Evolutionary conservation across 2,329 filamentous ascomycete genomes (phyloP), one percentile per base, ranked within the genome.

Genomic region (Hymenoscyphus fructigenus): DNA sequence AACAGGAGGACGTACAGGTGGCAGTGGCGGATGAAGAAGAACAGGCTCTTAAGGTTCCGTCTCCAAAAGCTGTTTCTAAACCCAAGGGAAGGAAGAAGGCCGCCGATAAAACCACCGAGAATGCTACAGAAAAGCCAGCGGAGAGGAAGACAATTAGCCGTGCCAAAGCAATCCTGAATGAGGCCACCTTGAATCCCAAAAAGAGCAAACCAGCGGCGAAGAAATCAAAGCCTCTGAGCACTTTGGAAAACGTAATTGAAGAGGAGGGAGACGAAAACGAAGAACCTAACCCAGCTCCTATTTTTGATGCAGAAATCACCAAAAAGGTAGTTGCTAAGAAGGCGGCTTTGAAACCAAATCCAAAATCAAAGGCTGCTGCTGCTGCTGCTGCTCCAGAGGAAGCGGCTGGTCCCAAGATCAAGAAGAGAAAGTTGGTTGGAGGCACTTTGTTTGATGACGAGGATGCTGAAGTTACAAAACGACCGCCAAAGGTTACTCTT

Each of bases 351-450:
- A 70, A 69, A 57, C 53, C 63, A 2, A 73, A 72, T 56, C n/a
- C 63, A 14, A 63, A 68, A 57, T 14, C 57, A 10, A 70, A 69
- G 50, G 55, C 36, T 15, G 29, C 36, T 15, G 23, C 53, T 5
- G 55, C 36, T 15, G 29, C 36, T 15, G 23, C 53, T 5, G 64
- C 59, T 2, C 55, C 63, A 5, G 71, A 72, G 47, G 67, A 81
- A 73, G 67, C 73, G 14, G 36, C 36, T 69, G 70, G 79, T 73
- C 75, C 78, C 71, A 75, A 75, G 73, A 88, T 86, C 75, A 92
- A 89, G 82, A 93, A 90, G 80, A 86, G 90, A 67, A 93, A 92
- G 77, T 78, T 92, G 5, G 81, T 91, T 1, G 87, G 88, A 26
- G 82, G 83, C 26, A 91, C 87, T 2, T 75, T 95, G 5, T 92